Base-by-base conservation (phyloP, 495 filamentous ascomycete genomes). In the Peziza echinospora region DNA sequence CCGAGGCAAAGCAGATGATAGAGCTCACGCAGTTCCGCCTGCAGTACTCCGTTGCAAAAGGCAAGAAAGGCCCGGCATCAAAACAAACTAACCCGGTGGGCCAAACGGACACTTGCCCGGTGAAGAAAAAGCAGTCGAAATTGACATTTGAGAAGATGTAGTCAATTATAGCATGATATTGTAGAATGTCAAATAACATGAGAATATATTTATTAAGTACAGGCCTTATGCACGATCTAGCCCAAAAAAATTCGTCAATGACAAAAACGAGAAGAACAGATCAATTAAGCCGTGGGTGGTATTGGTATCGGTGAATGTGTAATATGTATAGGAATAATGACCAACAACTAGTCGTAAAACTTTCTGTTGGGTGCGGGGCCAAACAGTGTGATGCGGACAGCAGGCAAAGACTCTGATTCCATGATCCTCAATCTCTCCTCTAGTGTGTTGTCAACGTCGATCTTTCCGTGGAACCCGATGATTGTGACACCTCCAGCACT, bases 391-490 rank as follows among this genome's bases (percentile, higher is more conserved):
- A 79, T 71, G 51, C 91, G 73, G 52, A 99, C 76, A 25, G 76
- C 76, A 10, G 91, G 91, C 34, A 96, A 71, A 23, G 81, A 82
- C 53, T 81, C 82, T 46, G 75, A 75, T 61, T 87, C 76, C 30
- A 94, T 72, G 47, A 96, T 66, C 50, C 75, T 76, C 63, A 99
- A 67, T 46, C 91, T 76, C 60, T 93, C 81, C 54, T 96, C 91
- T 43, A 96, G 77, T 22, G 89, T 96, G 65, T 99, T 94, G 74
- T 93, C 84, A 61, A 99, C 92, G 53, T 92, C 84, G 62, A 99
- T 96, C 71, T 86, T 93, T 58, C 91, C 91, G 49, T 75, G 70
- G 42, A 78, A 75, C 22, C 85, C 84, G 21, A 91, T 61, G 51
- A 96, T 80, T 37, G 67, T 60, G 16, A 94, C 67, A 51, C 89